phyloP scores from a whole-genome alignment of 2,329 filamentous ascomycete genomes.

The Paecilomyces dactylethromorphus region DNA sequence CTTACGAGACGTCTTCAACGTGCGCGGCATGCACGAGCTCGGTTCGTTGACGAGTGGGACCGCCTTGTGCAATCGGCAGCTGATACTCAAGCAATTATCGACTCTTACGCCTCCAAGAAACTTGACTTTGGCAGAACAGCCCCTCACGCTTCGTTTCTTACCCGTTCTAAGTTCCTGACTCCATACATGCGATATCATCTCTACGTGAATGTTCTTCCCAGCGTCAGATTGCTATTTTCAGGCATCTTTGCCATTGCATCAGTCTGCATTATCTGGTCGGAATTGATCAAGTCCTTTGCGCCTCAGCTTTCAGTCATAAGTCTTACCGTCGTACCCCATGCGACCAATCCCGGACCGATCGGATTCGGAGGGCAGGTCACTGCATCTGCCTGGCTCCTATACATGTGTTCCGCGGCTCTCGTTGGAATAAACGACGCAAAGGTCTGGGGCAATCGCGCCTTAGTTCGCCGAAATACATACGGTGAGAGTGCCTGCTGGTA shows the following conservation, averaged over 20 bases:
- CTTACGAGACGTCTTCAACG: conserved; percentile 75
- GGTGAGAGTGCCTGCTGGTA: conserved; percentile 96
- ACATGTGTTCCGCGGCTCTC: conserved; percentile 90
- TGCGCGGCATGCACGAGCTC: conserved; percentile 72
- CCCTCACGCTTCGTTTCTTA: conserved; percentile 49
- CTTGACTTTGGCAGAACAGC: conserved; percentile 65
- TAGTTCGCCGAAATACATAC: conserved; percentile 86
- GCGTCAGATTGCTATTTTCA: conserved; percentile 59
- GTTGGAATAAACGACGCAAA: conserved; percentile 86
- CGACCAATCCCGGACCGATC: conserved; percentile 64
- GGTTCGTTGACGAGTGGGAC: conserved; percentile 84
- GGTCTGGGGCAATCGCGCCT: conserved; percentile 91
- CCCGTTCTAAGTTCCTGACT: conserved; percentile 58
- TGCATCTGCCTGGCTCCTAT: conserved; percentile 81
- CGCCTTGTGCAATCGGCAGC: conserved; percentile 66
- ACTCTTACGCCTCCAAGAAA: conserved; percentile 72
- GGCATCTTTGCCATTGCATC: conserved; percentile 67
- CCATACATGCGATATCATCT: conserved; percentile 77
- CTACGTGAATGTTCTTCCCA: conserved; percentile 68
- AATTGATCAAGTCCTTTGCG: conserved; percentile 77
- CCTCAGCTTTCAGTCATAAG: conserved; percentile 67
- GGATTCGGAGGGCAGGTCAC: conserved; percentile 82
- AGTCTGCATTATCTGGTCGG: conserved; percentile 82
- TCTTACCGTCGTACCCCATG: conserved; percentile 59
- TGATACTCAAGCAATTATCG: conserved; percentile 72